A percentile compares a stretch with the other conserved stretches of the same genome.
These are phyloP conservation scores for Musa beccarii DNA, from an alignment of 176 grass and related monocot species.

Conservation along the genomic window DNA sequence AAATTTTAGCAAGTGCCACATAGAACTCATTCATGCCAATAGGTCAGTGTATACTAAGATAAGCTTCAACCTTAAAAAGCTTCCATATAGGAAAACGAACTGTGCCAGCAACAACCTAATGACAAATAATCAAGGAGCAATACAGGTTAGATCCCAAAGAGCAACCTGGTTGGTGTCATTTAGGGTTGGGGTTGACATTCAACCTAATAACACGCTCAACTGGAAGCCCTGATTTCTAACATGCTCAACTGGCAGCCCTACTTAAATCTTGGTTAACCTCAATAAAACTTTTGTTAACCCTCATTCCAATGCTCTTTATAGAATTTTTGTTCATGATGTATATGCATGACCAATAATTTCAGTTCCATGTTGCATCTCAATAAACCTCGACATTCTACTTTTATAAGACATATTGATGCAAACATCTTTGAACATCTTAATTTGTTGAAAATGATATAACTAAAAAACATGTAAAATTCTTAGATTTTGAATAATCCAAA, in stretches of 20 bases:
- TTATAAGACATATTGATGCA: not conserved
- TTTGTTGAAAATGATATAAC: not conserved
- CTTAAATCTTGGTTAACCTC: not conserved
- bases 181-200: not conserved
- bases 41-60: not conserved
- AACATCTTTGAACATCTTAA: not conserved
- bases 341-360: too few relatives aligned
- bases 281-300: too few relatives aligned
- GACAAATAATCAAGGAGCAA: not conserved
- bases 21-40: too few relatives aligned
- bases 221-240: not conserved
- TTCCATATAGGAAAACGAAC: not conserved
- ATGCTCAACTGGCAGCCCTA: not conserved
- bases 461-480: not conserved
- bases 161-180: not conserved
- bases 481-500: not conserved
- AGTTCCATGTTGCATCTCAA: too few relatives aligned
- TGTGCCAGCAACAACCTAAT: not conserved
- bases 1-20: too few relatives aligned
- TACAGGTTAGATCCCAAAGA: not conserved
- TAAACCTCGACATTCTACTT: too few relatives aligned
- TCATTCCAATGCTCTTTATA: too few relatives aligned
- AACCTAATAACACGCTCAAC: not conserved
- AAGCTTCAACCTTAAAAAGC: not conserved
- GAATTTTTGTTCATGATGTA: too few relatives aligned